Evolutionary conservation across 2,329 filamentous ascomycete genomes (phyloP).

Genomic region (Microsporum ferrugineum): DNA sequence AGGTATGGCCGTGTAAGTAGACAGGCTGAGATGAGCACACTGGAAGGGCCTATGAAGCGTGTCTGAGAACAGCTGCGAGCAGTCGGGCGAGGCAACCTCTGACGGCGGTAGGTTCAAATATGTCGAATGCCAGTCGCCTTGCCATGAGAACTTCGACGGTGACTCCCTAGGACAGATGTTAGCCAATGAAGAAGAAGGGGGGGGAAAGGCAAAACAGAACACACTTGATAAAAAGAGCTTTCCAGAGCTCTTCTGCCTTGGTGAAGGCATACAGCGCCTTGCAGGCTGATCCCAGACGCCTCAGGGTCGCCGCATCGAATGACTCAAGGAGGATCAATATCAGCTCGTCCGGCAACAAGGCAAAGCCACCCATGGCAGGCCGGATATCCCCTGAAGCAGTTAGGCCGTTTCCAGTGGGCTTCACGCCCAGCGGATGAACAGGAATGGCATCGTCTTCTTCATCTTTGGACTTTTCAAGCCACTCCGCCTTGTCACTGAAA

Average conservation of each 20-base stretch:
- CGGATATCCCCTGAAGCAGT: slow-evolving; percentile 57
- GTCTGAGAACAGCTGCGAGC: slow-evolving; percentile 76
- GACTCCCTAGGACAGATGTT: slow-evolving; percentile 6
- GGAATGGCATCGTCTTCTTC: slow-evolving; percentile 44
- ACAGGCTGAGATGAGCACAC: slow-evolving; percentile 64
- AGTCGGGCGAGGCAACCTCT: slow-evolving; percentile 52
- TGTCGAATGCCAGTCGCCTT: slow-evolving; percentile 73
- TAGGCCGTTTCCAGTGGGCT: slow-evolving; percentile 75
- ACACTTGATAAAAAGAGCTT: slow-evolving; percentile 72
- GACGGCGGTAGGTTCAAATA: slow-evolving; percentile 49
- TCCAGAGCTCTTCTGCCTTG: slow-evolving; percentile 79
- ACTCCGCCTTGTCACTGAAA: background rate
- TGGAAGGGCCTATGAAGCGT: slow-evolving; percentile 80
- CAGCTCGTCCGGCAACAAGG: slow-evolving; percentile 66
- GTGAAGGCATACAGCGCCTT: slow-evolving; percentile 79
- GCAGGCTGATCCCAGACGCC: slow-evolving; percentile 63
- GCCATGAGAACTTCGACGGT: slow-evolving; percentile 49
- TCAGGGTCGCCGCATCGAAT: slow-evolving; percentile 53
- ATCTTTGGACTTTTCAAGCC: background rate
- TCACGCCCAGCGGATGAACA: slow-evolving; percentile 69
- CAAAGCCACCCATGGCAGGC: slow-evolving; percentile 52
- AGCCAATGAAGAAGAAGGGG: background rate
- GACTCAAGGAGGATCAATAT: slow-evolving; percentile 64
- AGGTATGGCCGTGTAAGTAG: slow-evolving; percentile 61
- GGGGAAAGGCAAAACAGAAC: slow-evolving; percentile 23